Conservation (phyloP, 1,284 basidiomycete species). For the Papiliotrema laurentii region DNA sequence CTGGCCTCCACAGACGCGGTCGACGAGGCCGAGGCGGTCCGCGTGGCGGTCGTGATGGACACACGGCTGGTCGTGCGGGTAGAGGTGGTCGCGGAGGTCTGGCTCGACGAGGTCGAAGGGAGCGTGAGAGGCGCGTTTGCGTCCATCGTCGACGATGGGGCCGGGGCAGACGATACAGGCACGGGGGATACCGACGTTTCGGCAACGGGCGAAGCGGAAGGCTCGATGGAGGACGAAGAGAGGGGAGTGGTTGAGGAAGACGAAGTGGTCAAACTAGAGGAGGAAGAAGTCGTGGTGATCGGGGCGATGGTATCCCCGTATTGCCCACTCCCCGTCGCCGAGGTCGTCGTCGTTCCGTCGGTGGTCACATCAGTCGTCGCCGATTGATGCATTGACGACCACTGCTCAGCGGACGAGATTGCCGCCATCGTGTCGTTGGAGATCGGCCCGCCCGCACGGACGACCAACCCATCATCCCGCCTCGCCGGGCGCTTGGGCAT, state of each 20-base stretch:
- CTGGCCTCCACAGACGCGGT: background rate
- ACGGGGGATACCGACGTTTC: background rate
- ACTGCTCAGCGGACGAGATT: background rate
- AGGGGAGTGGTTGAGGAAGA: background rate
- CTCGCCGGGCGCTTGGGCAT: background rate
- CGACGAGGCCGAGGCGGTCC: slow-evolving; percentile 1
- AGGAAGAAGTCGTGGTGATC: background rate
- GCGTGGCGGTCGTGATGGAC: slow-evolving; percentile 1
- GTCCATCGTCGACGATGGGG: background rate
- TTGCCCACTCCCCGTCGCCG: background rate
- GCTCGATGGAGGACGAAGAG: background rate
- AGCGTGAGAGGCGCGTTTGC: background rate
- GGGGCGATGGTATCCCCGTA: background rate
- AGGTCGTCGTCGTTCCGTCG: background rate
- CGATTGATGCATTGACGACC: background rate
- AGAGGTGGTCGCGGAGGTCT: background rate
- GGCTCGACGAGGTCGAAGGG: background rate
- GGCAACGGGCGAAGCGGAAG: background rate
- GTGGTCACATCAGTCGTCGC: background rate
- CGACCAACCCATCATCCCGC: background rate
- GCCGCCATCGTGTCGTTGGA: slow-evolving; percentile 1
- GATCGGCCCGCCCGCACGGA: background rate
- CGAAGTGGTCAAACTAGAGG: background rate
- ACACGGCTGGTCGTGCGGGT: background rate
- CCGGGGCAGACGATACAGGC: background rate